A percentile compares a stretch with the other conserved stretches of the same genome.
phyloP scores from a whole-genome alignment of 2,329 filamentous ascomycete genomes.

The Lomentospora prolificans region DNA sequence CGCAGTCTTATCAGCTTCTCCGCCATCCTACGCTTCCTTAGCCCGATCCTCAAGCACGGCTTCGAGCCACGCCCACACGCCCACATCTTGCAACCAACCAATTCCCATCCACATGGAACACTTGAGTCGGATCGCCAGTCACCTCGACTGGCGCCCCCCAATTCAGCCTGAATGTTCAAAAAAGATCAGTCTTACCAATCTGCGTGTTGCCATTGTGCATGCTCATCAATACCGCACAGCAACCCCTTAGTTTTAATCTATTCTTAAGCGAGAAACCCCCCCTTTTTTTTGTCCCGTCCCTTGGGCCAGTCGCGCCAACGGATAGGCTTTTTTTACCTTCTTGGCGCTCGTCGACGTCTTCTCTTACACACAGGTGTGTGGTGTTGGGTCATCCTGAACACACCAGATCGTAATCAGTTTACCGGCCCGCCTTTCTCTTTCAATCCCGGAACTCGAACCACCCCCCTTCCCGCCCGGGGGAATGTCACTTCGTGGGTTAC shows the following conservation, averaged over 20 bases:
- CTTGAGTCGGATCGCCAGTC: too few relatives aligned
- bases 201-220: not conserved
- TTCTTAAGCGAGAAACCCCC: not conserved
- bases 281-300: not conserved
- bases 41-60: not conserved
- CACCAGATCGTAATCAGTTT: not conserved
- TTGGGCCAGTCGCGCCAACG: not conserved
- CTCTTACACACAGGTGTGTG: too few relatives aligned
- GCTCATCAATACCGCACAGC: not conserved
- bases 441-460: not conserved
- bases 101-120: not conserved
- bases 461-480: not conserved
- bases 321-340: not conserved
- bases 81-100: not conserved
- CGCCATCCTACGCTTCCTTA: not conserved
- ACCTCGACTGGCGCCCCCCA: too few relatives aligned
- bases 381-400: not conserved
- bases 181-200: not conserved
- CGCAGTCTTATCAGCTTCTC: not conserved
- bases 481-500: not conserved
- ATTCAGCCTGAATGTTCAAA: slow-evolving; percentile 4
- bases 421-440: not conserved
- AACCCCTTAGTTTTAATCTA: slow-evolving; percentile 1
- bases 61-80: not conserved
- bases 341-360: not conserved